Evolutionary conservation across 768 basidiomycete species (phyloP).

Genomic region (Termitomyces sp.): DNA sequence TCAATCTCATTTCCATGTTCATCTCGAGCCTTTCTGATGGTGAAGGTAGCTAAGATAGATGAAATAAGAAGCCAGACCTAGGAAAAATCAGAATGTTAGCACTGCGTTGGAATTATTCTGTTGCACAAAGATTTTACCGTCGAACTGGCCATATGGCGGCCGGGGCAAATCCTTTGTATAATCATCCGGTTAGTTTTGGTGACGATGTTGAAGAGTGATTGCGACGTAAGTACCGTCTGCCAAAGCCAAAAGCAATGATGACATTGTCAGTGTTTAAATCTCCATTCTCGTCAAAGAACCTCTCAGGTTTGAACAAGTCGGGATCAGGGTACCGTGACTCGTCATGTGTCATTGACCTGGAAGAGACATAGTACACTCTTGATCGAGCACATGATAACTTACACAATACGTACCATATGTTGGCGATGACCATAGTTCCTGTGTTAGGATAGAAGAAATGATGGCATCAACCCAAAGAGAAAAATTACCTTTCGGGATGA

Average conservation of each 20-base stretch:
- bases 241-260: conserved; percentile 5
- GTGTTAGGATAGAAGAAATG: background rate
- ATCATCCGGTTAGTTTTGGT: background rate
- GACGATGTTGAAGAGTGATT: too few relatives aligned
- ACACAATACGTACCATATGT: background rate
- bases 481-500: conserved; percentile 10
- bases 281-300: conserved; percentile 8
- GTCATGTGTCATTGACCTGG: background rate
- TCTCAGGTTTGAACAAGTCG: conserved; percentile 7
- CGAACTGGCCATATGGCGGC: too few relatives aligned
- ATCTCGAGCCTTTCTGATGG: too few relatives aligned
- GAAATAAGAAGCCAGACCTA: too few relatives aligned
- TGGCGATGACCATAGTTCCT: background rate
- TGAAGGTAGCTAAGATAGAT: too few relatives aligned
- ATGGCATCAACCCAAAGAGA: background rate
- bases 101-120: too few relatives aligned
- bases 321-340: conserved; percentile 3
- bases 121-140: too few relatives aligned
- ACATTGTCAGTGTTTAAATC: background rate
- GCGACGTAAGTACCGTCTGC: conserved; percentile 2
- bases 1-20: too few relatives aligned
- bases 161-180: background rate
- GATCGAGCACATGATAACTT: background rate
- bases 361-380: background rate
- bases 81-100: too few relatives aligned